A percentile compares a stretch with the other conserved stretches of the same genome.
phyloP scores from a whole-genome alignment of 306 rosid genomes.

The Fragaria vesca region DNA sequence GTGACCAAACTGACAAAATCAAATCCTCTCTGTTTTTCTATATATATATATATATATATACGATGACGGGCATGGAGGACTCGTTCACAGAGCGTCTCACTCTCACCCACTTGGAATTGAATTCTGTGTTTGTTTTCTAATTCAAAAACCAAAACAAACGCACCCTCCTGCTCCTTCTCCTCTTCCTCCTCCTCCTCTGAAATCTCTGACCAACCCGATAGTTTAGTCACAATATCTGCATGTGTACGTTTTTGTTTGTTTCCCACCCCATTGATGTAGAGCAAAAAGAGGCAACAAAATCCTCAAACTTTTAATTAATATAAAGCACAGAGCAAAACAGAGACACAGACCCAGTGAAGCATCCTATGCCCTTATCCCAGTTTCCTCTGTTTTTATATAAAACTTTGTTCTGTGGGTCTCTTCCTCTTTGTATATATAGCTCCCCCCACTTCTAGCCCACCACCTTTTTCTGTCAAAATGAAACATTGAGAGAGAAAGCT shows the following conservation, averaged over 20 bases:
- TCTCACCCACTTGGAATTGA: conserved; percentile 37
- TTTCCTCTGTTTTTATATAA: background rate
- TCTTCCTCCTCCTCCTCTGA: conserved; percentile 32
- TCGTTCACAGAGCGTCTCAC: conserved; percentile 33
- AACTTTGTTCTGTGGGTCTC: background rate
- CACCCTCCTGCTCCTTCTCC: background rate
- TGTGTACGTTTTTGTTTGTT: conserved; percentile 66
- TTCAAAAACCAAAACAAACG: conserved; percentile 39
- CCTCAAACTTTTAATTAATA: background rate
- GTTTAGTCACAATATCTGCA: conserved; percentile 87
- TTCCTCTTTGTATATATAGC: conserved; percentile 4
- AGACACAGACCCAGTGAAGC: background rate
- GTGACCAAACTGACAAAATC: conserved; percentile 6
- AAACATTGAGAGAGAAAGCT: background rate
- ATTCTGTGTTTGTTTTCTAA: conserved; percentile 20
- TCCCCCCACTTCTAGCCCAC: conserved; percentile 25
- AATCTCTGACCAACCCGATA: conserved; percentile 84
- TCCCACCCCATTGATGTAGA: background rate
- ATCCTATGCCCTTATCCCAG: conserved; percentile 8
- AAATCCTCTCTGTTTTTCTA: too few relatives aligned
- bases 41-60: background rate
- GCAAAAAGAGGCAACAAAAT: conserved; percentile 1
- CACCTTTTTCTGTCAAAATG: conserved; percentile 20
- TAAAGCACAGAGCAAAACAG: background rate
- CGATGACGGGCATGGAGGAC: conserved; percentile 10